These are phyloP conservation scores for Trichoderma atroviride DNA, from an alignment of 2,329 filamentous ascomycete species.

Conservation along the genomic window DNA sequence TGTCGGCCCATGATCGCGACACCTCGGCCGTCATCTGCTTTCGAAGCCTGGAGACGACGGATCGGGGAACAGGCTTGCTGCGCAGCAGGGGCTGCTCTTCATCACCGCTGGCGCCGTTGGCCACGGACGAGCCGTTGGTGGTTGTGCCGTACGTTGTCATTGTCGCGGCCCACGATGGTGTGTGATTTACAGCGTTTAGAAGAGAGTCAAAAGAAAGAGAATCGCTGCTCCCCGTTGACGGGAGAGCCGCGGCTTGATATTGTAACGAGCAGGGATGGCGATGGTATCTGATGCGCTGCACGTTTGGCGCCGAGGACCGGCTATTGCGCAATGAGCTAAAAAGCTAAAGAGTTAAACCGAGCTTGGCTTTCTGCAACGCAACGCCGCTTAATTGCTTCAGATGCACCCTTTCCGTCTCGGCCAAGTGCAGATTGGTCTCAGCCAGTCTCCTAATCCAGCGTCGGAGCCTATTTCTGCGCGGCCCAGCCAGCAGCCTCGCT, in stretches of 20 bases:
- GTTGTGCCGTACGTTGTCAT: slow-evolving; percentile 27
- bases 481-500: background rate
- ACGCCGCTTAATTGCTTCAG: background rate
- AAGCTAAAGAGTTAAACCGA: background rate
- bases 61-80: slow-evolving; percentile 30
- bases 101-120: slow-evolving; percentile 31
- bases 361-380: slow-evolving; percentile 17
- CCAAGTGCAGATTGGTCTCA: background rate
- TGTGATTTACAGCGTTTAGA: background rate
- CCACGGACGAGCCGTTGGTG: slow-evolving; percentile 28
- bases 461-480: slow-evolving; percentile 13
- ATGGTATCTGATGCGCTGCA: background rate
- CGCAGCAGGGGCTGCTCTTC: slow-evolving; percentile 44
- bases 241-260: background rate
- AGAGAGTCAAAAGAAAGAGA: background rate
- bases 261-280: background rate
- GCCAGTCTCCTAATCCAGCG: background rate
- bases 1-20: slow-evolving; percentile 64
- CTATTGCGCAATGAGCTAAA: slow-evolving; percentile 25
- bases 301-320: background rate
- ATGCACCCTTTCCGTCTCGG: slow-evolving; percentile 2
- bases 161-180: background rate
- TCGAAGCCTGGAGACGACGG: slow-evolving; percentile 36
- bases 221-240: background rate
- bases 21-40: slow-evolving; percentile 51